Evolutionary conservation across 2,329 filamentous ascomycete genomes (phyloP).

Genomic region (Pseudogymnoascus sp.): DNA sequence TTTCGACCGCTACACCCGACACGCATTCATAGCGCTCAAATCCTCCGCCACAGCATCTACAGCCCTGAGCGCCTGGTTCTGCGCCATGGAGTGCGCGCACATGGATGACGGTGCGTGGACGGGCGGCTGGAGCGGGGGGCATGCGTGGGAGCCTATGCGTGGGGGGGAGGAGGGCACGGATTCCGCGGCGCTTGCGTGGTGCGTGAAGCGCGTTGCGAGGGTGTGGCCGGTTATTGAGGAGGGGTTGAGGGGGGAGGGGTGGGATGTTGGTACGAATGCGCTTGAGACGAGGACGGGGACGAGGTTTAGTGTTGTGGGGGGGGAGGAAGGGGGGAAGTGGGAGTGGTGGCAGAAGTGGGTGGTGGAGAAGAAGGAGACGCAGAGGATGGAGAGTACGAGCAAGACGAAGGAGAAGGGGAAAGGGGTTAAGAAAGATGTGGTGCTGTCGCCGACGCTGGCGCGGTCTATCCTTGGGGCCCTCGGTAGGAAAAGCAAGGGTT

Average conservation of each 20-base stretch:
- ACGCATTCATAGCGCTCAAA: not conserved
- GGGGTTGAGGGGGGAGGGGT: conserved; percentile 44
- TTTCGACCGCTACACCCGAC: conserved; percentile 11
- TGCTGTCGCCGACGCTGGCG: too few relatives aligned
- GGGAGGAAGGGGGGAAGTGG: not conserved
- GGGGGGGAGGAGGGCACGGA: not conserved
- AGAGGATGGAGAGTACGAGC: not conserved
- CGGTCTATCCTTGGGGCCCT: too few relatives aligned
- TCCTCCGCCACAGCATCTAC: not conserved
- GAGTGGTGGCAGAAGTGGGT: not conserved
- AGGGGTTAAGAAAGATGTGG: not conserved
- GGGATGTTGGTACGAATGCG: conserved; percentile 56
- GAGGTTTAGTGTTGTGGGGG: conserved; percentile 23
- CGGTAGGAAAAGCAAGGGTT: not conserved
- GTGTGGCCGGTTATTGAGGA: conserved; percentile 16
- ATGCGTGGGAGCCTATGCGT: not conserved
- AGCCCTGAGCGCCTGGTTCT: conserved; percentile 51
- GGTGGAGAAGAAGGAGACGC: not conserved
- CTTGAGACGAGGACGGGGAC: conserved; percentile 56
- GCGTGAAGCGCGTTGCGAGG: not conserved
- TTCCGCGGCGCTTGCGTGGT: not conserved
- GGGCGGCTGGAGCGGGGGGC: not conserved
- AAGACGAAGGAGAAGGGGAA: not conserved
- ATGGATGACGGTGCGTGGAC: not conserved
- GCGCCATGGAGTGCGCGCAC: conserved; percentile 44